phyloP scores from a whole-genome alignment of 257 asterid genomes.

The Datura wrightii region DNA sequence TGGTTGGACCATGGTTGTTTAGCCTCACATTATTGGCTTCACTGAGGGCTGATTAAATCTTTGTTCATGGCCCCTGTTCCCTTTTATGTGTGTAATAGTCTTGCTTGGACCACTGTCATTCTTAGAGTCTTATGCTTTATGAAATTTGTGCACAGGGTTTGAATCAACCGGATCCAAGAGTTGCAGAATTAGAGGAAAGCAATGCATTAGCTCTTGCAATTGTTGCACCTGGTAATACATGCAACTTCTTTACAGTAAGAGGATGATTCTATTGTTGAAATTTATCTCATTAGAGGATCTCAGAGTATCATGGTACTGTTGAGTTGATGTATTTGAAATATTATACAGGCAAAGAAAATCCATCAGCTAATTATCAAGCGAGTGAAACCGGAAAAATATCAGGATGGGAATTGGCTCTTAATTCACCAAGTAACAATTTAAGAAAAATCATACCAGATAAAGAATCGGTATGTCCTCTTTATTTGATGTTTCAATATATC shows the following conservation, averaged over 20 bases:
- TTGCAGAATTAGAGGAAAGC: constrained; percentile 60
- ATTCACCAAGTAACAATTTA: constrained; percentile 66
- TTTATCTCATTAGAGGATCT: not conserved
- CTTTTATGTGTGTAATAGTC: not conserved
- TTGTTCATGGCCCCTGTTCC: not conserved
- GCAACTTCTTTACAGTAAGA: not conserved
- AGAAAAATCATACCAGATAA: constrained; percentile 47
- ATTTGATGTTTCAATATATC: not conserved
- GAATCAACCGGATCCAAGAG: constrained; percentile 56
- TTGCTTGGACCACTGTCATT: not conserved
- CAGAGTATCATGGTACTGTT: not conserved
- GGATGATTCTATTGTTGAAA: not conserved
- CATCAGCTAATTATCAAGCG: constrained; percentile 33
- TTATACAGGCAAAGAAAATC: constrained; percentile 51
- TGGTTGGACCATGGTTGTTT: not conserved
- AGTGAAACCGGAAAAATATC: constrained; percentile 50
- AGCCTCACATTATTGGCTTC: not conserved
- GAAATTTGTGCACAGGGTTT: constrained; percentile 50
- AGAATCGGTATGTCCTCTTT: constrained; percentile 50
- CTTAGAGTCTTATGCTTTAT: not conserved
- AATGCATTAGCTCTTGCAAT: constrained; percentile 87
- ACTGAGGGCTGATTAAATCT: not conserved
- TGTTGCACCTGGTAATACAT: constrained; percentile 61
- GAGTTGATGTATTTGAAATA: not conserved
- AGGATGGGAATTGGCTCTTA: constrained; percentile 90